phyloP scores from a whole-genome alignment of 768 basidiomycete species.

The Pleurotus tuoliensis region DNA sequence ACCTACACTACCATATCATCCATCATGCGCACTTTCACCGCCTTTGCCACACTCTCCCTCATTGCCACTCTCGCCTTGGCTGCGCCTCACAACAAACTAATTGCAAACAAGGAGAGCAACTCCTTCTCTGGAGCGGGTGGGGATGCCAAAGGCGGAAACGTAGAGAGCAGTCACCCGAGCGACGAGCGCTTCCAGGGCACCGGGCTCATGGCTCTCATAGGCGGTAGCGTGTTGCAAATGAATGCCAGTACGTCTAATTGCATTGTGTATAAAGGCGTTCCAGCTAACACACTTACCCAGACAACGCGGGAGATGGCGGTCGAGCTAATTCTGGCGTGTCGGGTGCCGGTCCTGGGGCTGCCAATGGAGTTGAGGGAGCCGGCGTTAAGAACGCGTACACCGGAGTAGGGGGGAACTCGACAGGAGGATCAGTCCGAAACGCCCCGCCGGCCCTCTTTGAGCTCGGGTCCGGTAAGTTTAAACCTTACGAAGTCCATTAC shows the following conservation, averaged over 20 bases:
- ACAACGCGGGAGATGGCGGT: not conserved
- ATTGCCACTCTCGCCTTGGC: slow-evolving; percentile 20
- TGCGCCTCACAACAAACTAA: slow-evolving; percentile 7
- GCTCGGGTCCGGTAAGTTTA: not conserved
- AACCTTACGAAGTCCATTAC: not conserved
- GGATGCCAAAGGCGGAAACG: slow-evolving; percentile 30
- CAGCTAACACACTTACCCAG: not conserved
- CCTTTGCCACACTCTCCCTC: slow-evolving; percentile 23
- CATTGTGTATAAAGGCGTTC: not conserved
- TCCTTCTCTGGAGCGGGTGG: slow-evolving; percentile 28
- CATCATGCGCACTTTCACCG: slow-evolving; percentile 13
- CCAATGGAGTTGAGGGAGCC: not conserved
- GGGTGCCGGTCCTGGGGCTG: not conserved
- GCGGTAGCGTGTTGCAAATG: slow-evolving; percentile 21
- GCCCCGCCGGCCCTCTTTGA: not conserved
- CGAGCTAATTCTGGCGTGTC: not conserved
- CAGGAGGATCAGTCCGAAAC: not conserved
- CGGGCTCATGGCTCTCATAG: slow-evolving; percentile 6
- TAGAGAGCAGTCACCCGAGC: slow-evolving; percentile 9
- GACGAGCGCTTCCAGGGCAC: not conserved
- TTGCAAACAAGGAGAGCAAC: slow-evolving; percentile 20
- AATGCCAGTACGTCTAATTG: slow-evolving; percentile 24
- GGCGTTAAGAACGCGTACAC: not conserved
- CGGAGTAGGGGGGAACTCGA: not conserved
- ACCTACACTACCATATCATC: slow-evolving; percentile 9